Percentiles rank a stretch among this genome's conserved stretches.
phyloP scores from a whole-genome alignment of 768 basidiomycete genomes.

The Imleria badia region DNA sequence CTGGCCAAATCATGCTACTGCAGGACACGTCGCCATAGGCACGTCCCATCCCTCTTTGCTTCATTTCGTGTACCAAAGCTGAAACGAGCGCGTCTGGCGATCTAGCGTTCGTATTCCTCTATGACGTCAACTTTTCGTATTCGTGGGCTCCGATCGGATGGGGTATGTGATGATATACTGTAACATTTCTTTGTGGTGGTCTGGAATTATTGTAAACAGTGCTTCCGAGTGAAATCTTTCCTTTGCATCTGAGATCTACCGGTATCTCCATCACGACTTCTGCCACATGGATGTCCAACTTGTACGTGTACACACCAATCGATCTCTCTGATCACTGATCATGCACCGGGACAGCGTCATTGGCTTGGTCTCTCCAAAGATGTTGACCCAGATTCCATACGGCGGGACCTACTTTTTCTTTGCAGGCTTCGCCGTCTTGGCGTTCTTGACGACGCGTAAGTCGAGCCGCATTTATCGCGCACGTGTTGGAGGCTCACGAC shows the following conservation, averaged over 20 bases:
- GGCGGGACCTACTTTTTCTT: slow-evolving; percentile 32
- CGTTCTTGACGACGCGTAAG: slow-evolving; percentile 32
- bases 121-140: slow-evolving; percentile 36
- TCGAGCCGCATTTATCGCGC: background rate
- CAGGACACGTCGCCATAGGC: slow-evolving; percentile 31
- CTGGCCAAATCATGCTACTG: slow-evolving; percentile 28
- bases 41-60: slow-evolving; percentile 19
- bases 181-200: background rate
- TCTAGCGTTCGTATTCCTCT: slow-evolving; percentile 40
- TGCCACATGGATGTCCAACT: slow-evolving; percentile 42
- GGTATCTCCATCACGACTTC: slow-evolving; percentile 44
- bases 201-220: slow-evolving; percentile 25
- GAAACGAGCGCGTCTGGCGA: slow-evolving; percentile 13
- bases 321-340: background rate
- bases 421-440: slow-evolving; percentile 26
- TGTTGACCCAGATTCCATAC: slow-evolving; percentile 18
- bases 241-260: slow-evolving; percentile 40
- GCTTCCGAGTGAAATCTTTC: slow-evolving; percentile 42
- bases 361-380: slow-evolving; percentile 30
- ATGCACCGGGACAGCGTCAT: slow-evolving; percentile 18
- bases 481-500: background rate
- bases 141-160: slow-evolving; percentile 35
- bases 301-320: slow-evolving; percentile 15
- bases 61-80: slow-evolving; percentile 5
- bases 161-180: slow-evolving; percentile 12